Evolutionary conservation across 2,329 filamentous ascomycete species (phyloP).

Genomic region (Penicillium brevicompactum): DNA sequence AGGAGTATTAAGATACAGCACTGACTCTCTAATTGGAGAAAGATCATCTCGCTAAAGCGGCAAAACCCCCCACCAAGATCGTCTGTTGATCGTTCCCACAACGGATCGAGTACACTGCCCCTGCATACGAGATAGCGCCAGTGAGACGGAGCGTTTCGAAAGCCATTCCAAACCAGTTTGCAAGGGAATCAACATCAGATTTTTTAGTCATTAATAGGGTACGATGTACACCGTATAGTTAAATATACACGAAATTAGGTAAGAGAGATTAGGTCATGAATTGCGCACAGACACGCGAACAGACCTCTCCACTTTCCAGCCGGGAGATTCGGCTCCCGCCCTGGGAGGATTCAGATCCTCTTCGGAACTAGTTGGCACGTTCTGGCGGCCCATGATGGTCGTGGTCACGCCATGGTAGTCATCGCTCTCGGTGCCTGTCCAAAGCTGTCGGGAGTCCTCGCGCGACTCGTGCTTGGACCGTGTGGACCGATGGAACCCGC

Average conservation of each 20-base stretch:
- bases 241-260: not conserved
- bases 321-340: not conserved
- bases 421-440: constrained; percentile 20
- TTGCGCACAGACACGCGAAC: constrained; percentile 24
- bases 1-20: too few relatives aligned
- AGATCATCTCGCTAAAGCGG: not conserved
- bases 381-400: constrained; percentile 21
- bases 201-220: not conserved
- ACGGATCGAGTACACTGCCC: not conserved
- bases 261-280: not conserved
- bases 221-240: too few relatives aligned
- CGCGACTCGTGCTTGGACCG: constrained; percentile 7
- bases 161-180: not conserved
- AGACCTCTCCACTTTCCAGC: constrained; percentile 25
- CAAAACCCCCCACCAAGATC: not conserved
- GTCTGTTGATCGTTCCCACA: not conserved
- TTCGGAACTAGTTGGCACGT: constrained; percentile 19
- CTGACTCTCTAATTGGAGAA: too few relatives aligned
- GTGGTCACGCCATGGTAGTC: constrained; percentile 27
- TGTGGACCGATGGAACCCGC: constrained; percentile 10
- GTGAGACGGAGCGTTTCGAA: not conserved
- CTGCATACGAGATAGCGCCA: not conserved
- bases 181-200: not conserved
- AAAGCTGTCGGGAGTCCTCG: constrained; percentile 16
- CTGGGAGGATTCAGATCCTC: constrained; percentile 21